Percentiles rank a stretch among this genome's conserved stretches.
Conservation (phyloP, 257 asterid genomes). For the Lavandula angustifolia region DNA sequence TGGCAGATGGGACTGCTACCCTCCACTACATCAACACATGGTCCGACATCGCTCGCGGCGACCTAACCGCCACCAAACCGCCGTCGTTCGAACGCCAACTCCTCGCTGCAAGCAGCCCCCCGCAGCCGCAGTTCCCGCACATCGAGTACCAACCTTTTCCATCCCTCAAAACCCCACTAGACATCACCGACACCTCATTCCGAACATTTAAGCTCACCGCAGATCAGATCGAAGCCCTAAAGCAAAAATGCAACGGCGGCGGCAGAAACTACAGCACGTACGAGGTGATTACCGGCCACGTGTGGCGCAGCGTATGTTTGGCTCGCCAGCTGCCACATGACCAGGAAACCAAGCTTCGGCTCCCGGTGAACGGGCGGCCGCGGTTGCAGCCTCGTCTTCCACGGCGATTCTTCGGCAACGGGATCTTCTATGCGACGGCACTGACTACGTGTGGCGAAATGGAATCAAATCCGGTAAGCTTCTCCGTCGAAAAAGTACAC, state of each 20-base stretch:
- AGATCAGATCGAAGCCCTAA: slow-evolving; percentile 50
- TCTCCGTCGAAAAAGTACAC: slow-evolving; percentile 47
- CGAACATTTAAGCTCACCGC: slow-evolving; percentile 51
- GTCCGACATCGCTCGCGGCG: no score
- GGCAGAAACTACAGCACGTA: slow-evolving; percentile 60
- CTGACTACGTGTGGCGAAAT: slow-evolving; percentile 50
- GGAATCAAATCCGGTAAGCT: slow-evolving; percentile 43
- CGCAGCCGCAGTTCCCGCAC: slow-evolving; percentile 61
- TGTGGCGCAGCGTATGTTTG: slow-evolving; percentile 59
- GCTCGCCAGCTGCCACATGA: slow-evolving; percentile 57
- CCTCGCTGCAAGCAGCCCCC: slow-evolving; percentile 64
- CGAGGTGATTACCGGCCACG: slow-evolving; percentile 68
- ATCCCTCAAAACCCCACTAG: slow-evolving; percentile 27
- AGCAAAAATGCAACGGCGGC: slow-evolving; percentile 52
- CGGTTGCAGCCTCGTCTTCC: slow-evolving; percentile 57
- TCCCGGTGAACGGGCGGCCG: slow-evolving; percentile 55
- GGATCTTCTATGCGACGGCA: slow-evolving; percentile 48
- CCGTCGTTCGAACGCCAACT: slow-evolving; percentile 62
- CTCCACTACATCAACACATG: slow-evolving; percentile 69
- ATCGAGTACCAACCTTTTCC: slow-evolving; percentile 72
- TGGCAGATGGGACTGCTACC: slow-evolving; percentile 60
- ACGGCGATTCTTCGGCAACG: slow-evolving; percentile 58
- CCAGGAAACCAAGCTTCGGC: slow-evolving; percentile 57
- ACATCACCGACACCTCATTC: slow-evolving; percentile 9
- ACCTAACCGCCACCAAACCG: slow-evolving; percentile 37